Conservation (phyloP, 2,329 filamentous ascomycete species). For the Diaporthe vaccinii region DNA sequence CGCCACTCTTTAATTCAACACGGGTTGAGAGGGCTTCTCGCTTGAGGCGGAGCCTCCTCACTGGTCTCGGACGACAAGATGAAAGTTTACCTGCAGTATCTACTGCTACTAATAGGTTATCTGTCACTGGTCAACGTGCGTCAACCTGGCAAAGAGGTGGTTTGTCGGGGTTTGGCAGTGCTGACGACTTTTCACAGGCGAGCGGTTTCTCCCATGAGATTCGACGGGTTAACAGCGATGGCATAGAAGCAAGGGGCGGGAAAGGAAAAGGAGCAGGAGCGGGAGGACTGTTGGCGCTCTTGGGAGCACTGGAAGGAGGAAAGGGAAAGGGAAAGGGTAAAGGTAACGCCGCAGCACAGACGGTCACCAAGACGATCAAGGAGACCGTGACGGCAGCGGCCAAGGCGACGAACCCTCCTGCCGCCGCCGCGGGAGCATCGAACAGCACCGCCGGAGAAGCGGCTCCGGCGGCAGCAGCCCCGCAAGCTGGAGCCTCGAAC, state of each 20-base stretch:
- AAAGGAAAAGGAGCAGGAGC: background rate
- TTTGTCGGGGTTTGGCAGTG: background rate
- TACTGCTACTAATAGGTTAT: constrained; percentile 38
- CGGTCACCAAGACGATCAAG: constrained; percentile 33
- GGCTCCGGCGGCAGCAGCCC: constrained; percentile 39
- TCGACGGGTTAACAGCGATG: constrained; percentile 1
- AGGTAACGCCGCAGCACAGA: background rate
- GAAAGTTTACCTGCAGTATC: constrained; percentile 26
- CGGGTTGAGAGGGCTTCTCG: constrained; percentile 9
- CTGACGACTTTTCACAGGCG: constrained; percentile 35
- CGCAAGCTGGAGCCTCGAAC: constrained; percentile 5
- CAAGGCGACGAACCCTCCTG: background rate
- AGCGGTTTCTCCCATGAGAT: constrained; percentile 32
- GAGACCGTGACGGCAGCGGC: constrained; percentile 28
- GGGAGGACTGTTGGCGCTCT: background rate
- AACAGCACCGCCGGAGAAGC: constrained; percentile 6
- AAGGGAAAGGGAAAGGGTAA: background rate
- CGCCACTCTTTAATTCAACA: constrained; percentile 31
- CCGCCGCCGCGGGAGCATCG: constrained; percentile 15
- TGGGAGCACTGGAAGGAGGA: constrained; percentile 1
- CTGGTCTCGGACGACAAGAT: constrained; percentile 38
- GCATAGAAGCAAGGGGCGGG: constrained; percentile 18
- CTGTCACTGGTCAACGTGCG: constrained; percentile 36
- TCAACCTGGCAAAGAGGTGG: background rate
- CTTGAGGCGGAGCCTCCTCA: constrained; percentile 30